Evolutionary conservation across 1,284 basidiomycete species (phyloP), one percentile per base, ranked within the genome.

Genomic region (Chalciporus sp.): DNA sequence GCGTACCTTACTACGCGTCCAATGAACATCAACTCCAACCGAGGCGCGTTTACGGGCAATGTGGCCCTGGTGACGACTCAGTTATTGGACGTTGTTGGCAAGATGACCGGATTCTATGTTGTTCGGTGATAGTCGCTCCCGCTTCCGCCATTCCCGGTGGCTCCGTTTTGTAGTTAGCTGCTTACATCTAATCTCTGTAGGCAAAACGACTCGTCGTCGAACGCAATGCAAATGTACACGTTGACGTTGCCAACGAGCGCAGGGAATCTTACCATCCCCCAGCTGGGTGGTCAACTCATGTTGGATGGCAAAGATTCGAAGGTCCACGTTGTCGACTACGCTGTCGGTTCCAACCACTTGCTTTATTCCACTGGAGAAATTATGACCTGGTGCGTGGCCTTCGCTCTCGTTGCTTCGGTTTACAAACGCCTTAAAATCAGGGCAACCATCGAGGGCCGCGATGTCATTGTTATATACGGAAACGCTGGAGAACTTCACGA

Each of bases 331-430:
- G 76, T 77, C 1, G 77, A 80, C 56, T 81, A 80, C 57, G 46
- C 54, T 28, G 79, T 76, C 37, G 80, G 80, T n/a, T 67, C 67
- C 0, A 74, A 71, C 3, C 69, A 70, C 29, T 47, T 83, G 37
- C 57, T 81, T 0, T 83, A 81, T 52, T 79, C 79, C 3, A 80
- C 78, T 5, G 77, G 68, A 7, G 78, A 81, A 58, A 74, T 83
- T 29, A 64, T 80, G 58, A 78, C 79, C 11, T 81, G 79, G 79
- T 75, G 56, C 47, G 61, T 53, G 4, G 19, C 39, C 4, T n/a
- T 54, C 39, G 28, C 17, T n/a, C 39, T 40, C 37, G 3, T 17
- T 33, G 8, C 4, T 33, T 31, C 43, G n/a, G 10, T 31, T 57
- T n/a, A 62, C 11, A 28, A 10, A 2, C 27, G 59, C 37, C n/a